Evolutionary conservation across 352 stramenopile species (phyloP).

Genomic region (Pythium diclinum): DNA sequence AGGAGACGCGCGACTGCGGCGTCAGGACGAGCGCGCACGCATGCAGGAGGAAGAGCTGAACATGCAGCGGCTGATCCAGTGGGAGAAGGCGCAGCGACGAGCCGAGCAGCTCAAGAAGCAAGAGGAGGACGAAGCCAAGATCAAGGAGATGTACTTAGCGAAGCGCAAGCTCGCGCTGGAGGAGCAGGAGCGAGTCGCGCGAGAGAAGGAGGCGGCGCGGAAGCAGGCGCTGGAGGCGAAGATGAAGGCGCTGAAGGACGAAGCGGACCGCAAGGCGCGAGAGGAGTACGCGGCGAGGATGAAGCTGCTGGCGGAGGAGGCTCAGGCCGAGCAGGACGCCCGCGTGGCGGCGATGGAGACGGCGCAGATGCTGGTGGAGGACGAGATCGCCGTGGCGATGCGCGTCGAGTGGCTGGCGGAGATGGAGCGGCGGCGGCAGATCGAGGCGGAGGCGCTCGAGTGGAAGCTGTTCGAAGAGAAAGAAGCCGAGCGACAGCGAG

Average conservation of each 20-base stretch:
- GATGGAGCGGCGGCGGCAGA: conserved; percentile 40
- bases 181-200: conserved; percentile 38
- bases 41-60: conserved; percentile 65
- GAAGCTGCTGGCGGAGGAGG: conserved; percentile 38
- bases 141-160: conserved; percentile 51
- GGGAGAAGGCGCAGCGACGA: conserved; percentile 32
- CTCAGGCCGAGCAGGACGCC: conserved; percentile 34
- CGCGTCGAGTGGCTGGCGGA: conserved; percentile 40
- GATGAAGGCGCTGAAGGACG: conserved; percentile 64
- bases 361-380: conserved; percentile 49
- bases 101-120: conserved; percentile 33
- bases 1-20: conserved; percentile 39
- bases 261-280: conserved; percentile 48
- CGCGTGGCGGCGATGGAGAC: conserved; percentile 35
- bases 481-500: conserved; percentile 46
- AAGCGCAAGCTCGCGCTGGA: conserved; percentile 43
- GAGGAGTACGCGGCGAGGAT: conserved; percentile 46
- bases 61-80: conserved; percentile 40
- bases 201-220: conserved; percentile 42
- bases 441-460: conserved; percentile 54
- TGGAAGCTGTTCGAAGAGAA: conserved; percentile 56
- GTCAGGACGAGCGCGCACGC: conserved; percentile 46
- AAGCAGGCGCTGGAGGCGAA: conserved; percentile 44
- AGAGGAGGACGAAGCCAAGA: conserved; percentile 43
- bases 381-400: conserved; percentile 34